A percentile compares a stretch with the other conserved stretches of the same genome.
Evolutionary conservation across 2,329 filamentous ascomycete species (phyloP).

Genomic region (Aschersonia sp.): DNA sequence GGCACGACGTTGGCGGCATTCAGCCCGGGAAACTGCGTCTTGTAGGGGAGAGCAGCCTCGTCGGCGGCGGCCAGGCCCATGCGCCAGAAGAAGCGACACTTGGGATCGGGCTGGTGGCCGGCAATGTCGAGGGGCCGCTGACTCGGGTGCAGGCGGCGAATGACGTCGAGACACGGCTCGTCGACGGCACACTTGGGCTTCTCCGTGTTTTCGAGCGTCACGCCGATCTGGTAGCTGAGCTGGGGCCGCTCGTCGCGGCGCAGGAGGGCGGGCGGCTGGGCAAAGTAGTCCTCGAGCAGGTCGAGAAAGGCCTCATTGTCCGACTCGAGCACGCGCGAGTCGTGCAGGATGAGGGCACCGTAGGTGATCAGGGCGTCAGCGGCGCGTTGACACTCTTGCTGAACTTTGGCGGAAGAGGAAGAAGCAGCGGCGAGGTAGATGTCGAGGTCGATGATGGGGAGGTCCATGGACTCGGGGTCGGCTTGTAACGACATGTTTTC

Average conservation of each 20-base stretch:
- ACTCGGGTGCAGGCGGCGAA: constrained; percentile 34
- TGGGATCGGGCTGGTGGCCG: constrained; percentile 43
- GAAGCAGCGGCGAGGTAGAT: constrained; percentile 31
- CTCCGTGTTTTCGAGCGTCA: constrained; percentile 48
- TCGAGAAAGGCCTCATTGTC: constrained; percentile 45
- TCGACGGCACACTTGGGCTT: constrained; percentile 49
- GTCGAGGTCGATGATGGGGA: constrained; percentile 45
- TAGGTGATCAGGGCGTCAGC: constrained; percentile 43
- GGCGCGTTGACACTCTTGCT: constrained; percentile 36
- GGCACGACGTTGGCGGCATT: constrained; percentile 42
- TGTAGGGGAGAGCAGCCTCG: constrained; percentile 21
- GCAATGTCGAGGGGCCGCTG: constrained; percentile 43
- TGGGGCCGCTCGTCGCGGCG: constrained; percentile 39
- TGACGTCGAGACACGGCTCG: constrained; percentile 43
- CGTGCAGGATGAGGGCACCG: constrained; percentile 44
- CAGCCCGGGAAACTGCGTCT: constrained; percentile 38
- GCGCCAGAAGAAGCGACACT: constrained; percentile 50
- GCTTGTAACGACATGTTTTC: neutral
- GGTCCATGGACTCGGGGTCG: constrained; percentile 31
- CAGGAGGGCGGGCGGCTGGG: constrained; percentile 33
- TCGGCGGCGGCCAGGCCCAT: constrained; percentile 32
- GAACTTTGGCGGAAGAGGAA: constrained; percentile 15
- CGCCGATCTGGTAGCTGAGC: constrained; percentile 45
- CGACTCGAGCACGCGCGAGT: constrained; percentile 39
- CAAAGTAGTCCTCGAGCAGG: constrained; percentile 51